Base-by-base conservation (phyloP, 768 basidiomycete genomes). In the Trametes sanguinea region DNA sequence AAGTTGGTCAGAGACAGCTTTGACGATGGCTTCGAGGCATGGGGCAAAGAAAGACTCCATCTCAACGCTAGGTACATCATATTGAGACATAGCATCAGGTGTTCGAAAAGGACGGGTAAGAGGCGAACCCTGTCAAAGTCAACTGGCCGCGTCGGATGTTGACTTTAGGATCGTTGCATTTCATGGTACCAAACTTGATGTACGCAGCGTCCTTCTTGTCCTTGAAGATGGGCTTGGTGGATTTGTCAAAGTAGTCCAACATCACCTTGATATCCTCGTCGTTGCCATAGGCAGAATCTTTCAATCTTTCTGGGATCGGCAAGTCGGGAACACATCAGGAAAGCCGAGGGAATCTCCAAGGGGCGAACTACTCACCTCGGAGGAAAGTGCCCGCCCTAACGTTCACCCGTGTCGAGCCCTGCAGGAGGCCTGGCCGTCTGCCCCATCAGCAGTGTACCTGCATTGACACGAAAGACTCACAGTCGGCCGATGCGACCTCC, bases 1-100 rank as follows among this genome's bases (percentile, higher is more conserved):
- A 6, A 27, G 44, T 54, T 68, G 67, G 16, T 32, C 40, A 29
- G 44, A 46, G 5, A 65, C 55, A 1, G 57, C 60, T 7, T 73
- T 8, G 75, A 76, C 13, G 75, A 73, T 6, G 73, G 69, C 35
- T 78, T 77, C 11, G 66, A 82, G 69, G 0, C 81, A 80, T 9
- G 78, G 79, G 50, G 79, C 75, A 55, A 82, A 84, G 47, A 81
- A 76, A 1, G 71, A 66, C n/a, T 73, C 75, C 17, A 83, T 74
- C n/a, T 75, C 67, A n/a, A 65, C 63, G 17, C 80, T 65, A 39
- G 17, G 8, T 16, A 9, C 9, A 16, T 11, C 10, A 30, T 17
- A 16, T 40, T 22, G 35, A 3, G 11, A 5, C 10, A 17, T 30
- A 1, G 14, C 6, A 47, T 11, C 45, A 16, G 42, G 8, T 7